phyloP scores from a whole-genome alignment of 2,329 filamentous ascomycete species.

The Dothiorella sarmentorum region DNA sequence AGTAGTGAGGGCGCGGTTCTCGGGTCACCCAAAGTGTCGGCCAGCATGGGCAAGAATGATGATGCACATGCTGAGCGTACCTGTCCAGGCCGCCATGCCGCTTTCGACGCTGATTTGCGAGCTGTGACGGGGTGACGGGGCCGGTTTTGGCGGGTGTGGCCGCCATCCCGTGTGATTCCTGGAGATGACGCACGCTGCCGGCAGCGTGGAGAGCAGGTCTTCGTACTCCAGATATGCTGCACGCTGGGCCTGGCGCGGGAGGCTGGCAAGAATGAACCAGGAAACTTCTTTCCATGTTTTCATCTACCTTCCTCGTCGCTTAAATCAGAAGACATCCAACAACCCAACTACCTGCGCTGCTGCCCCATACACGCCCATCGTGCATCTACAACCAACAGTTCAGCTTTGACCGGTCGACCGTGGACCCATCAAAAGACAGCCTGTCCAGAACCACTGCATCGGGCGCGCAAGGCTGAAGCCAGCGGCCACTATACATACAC shows the following conservation, averaged over 20 bases:
- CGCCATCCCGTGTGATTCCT: conserved; percentile 1
- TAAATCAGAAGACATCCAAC: neutral
- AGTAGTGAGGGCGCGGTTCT: conserved; percentile 8
- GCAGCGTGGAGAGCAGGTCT: neutral
- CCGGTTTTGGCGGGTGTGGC: conserved; percentile 6
- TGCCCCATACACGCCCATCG: neutral
- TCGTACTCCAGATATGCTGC: neutral
- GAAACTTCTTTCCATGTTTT: neutral
- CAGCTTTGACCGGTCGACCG: conserved; percentile 5
- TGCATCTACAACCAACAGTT: neutral
- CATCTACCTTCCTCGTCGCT: neutral
- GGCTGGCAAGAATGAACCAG: conserved; percentile 6
- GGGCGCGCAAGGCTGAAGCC: conserved; percentile 12
- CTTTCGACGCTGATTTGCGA: neutral
- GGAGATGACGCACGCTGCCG: conserved; percentile 13
- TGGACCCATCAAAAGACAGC: neutral
- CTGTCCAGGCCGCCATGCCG: conserved; percentile 2
- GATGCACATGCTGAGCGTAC: conserved; percentile 11
- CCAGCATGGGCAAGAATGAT: conserved; percentile 5
- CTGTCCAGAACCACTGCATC: neutral
- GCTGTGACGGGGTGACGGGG: conserved; percentile 4
- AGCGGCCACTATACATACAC: conserved; percentile 7
- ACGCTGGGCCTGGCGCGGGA: conserved; percentile 3
- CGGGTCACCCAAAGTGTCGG: conserved; percentile 2
- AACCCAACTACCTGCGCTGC: conserved; percentile 15